Conservation (phyloP, 139 green algal genomes). For the Haematococcus sp. region DNA sequence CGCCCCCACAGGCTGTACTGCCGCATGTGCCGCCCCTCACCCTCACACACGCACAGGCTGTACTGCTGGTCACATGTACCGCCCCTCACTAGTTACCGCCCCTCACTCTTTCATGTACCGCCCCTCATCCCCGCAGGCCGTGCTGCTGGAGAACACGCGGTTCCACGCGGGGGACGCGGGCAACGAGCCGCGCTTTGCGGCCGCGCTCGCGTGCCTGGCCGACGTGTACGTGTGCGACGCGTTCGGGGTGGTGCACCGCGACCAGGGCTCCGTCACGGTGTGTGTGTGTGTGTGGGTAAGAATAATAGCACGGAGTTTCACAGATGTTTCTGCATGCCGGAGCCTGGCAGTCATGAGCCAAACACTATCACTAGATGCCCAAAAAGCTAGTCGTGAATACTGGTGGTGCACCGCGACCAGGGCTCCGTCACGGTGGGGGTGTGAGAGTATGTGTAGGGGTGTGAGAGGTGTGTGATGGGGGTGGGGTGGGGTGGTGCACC, state of each 20-base stretch:
- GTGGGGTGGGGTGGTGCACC: constrained; percentile 52
- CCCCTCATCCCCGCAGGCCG: constrained; percentile 21
- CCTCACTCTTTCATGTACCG: not conserved
- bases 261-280: constrained; percentile 54
- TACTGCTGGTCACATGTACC: too few relatives aligned
- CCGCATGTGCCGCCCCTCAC: too few relatives aligned
- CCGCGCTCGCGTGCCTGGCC: constrained; percentile 36
- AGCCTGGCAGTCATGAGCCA: too few relatives aligned
- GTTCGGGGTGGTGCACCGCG: constrained; percentile 53
- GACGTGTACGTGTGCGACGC: constrained; percentile 62
- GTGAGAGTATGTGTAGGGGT: too few relatives aligned
- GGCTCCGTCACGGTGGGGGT: too few relatives aligned
- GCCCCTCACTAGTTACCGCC: not conserved
- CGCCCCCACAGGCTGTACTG: not conserved
- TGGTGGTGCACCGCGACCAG: constrained; percentile 50
- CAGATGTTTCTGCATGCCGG: too few relatives aligned
- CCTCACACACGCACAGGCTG: too few relatives aligned
- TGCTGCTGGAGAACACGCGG: constrained; percentile 60
- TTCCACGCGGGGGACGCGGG: constrained; percentile 48
- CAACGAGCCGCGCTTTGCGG: constrained; percentile 37
- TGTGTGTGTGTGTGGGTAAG: too few relatives aligned
- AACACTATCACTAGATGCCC: too few relatives aligned
- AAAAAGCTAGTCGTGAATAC: too few relatives aligned
- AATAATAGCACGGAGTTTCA: too few relatives aligned
- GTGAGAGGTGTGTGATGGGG: too few relatives aligned